A percentile compares a stretch with the other conserved stretches of the same genome.
Evolutionary conservation across 441 rosid genomes (phyloP).

Genomic region (Bruguiera hainesii): DNA sequence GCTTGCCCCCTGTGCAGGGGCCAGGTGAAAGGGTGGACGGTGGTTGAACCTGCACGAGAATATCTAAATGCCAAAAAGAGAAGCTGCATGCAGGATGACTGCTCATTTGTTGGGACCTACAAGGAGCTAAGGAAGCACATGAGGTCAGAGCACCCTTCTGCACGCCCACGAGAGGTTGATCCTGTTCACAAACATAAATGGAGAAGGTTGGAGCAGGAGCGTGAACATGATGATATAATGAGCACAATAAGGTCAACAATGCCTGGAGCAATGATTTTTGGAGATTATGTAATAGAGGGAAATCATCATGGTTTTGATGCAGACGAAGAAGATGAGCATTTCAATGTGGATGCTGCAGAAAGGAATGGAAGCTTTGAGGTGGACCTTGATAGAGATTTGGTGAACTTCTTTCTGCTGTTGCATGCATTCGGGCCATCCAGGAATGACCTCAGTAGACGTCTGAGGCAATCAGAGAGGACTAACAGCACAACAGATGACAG

Average conservation of each 20-base stretch:
- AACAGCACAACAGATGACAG: conserved; percentile 29
- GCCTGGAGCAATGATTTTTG: conserved; percentile 86
- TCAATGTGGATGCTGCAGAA: conserved; percentile 32
- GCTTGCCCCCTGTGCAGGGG: conserved; percentile 97
- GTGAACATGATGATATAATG: conserved; percentile 66
- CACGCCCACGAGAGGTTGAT: conserved; percentile 79
- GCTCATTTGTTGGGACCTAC: conserved; percentile 71
- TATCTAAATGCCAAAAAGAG: conserved; percentile 70
- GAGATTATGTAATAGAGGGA: conserved; percentile 81
- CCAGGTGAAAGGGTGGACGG: conserved; percentile 98
- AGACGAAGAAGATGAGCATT: conserved; percentile 42
- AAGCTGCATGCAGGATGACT: conserved; percentile 91
- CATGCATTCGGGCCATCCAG: conserved; percentile 65
- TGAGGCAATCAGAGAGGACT: conserved; percentile 35
- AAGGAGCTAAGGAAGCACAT: conserved; percentile 95
- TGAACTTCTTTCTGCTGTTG: conserved; percentile 60
- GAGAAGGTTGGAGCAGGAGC: conserved; percentile 77
- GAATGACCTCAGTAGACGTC: conserved; percentile 42
- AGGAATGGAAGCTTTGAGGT: conserved; percentile 38
- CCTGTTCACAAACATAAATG: conserved; percentile 80
- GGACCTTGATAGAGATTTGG: conserved; percentile 50
- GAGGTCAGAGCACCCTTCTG: conserved; percentile 73
- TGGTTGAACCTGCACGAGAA: conserved; percentile 83
- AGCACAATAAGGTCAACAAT: conserved; percentile 83
- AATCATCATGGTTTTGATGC: conserved; percentile 42